A percentile compares a stretch with the other conserved stretches of the same genome.
Conservation (phyloP, 2,329 filamentous ascomycete genomes). For the Erysiphe neolycopersici region DNA sequence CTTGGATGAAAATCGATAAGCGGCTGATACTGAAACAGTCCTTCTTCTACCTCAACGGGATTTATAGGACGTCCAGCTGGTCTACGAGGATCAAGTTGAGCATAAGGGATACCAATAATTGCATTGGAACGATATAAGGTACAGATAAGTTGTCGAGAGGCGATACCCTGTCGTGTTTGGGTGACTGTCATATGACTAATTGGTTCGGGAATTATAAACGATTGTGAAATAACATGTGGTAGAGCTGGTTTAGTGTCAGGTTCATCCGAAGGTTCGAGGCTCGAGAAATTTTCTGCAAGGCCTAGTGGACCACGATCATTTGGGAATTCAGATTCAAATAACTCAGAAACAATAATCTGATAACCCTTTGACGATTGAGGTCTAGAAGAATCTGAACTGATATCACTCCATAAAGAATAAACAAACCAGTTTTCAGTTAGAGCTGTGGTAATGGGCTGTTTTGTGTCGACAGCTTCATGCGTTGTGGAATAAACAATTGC, state of each 20-base stretch:
- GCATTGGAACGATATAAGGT: constrained; percentile 46
- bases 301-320: constrained; percentile 68
- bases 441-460: constrained; percentile 46
- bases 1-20: constrained; percentile 63
- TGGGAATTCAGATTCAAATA: constrained; percentile 62
- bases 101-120: constrained; percentile 54
- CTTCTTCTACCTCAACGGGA: constrained; percentile 56
- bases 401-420: constrained; percentile 48
- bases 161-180: constrained; percentile 77
- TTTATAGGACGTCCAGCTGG: constrained; percentile 67
- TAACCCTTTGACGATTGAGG: constrained; percentile 48
- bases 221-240: constrained; percentile 54
- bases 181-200: constrained; percentile 61
- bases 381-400: constrained; percentile 27
- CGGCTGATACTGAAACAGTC: constrained; percentile 49
- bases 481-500: constrained; percentile 44
- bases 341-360: constrained; percentile 61
- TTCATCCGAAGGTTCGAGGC: constrained; percentile 35
- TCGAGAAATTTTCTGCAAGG: constrained; percentile 45
- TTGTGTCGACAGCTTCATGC: constrained; percentile 47
- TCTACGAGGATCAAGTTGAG: constrained; percentile 59
- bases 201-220: constrained; percentile 56
- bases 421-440: constrained; percentile 90
- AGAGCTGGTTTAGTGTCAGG: constrained; percentile 26
- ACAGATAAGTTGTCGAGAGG: constrained; percentile 54